Base-by-base conservation (phyloP, 2,329 filamentous ascomycete species). In the Ophiostoma triangulosporum region DNA sequence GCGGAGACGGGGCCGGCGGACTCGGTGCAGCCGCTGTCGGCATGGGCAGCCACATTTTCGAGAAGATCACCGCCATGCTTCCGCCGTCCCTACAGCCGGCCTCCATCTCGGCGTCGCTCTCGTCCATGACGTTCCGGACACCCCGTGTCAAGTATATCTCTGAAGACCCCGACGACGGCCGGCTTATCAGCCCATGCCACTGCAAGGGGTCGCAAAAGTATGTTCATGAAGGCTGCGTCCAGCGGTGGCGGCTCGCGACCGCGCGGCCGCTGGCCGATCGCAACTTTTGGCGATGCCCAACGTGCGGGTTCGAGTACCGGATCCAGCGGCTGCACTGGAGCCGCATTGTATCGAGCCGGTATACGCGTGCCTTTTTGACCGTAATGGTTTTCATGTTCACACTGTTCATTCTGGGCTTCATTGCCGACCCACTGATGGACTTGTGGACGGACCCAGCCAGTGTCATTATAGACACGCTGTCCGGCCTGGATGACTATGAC, bases 161-260 rank as follows among this genome's bases (percentile, higher is more conserved):
- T 24, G 79, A 86, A 57, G 86, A 88, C 59, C 75, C 81, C 6
- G 76, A 83, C 58, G 76, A 84, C 29, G 88, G 88, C 36, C 83
- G 88, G 50, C 73, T 98, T 27, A 78, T 97, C 61, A 85, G 86
- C 52, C 93, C 93, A 33, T 98, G 93, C 74, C 82, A 84, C 69
- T 98, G 93, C 76, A 94, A 88, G 70, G 93, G 93, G 51, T 88
- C 86, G 36, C 87, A 91, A 61, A 87, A 87, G 70, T 96, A 95
- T 68, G 89, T 97, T 24, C 93, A 98, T 66, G 88, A 96, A 67
- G 85, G 82, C 29, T 98, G 93, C 64, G 74, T 98, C 49, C 80
- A 86, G 62, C 75, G 79, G 11, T 97, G 90, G 88, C 80, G 93
- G 60, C 76, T 83, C 58, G n/a, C n/a, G n/a, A n/a, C n/a, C n/a